These are phyloP conservation scores for Sindora glabra DNA, from an alignment of 306 rosid species.

Conservation along the genomic window DNA sequence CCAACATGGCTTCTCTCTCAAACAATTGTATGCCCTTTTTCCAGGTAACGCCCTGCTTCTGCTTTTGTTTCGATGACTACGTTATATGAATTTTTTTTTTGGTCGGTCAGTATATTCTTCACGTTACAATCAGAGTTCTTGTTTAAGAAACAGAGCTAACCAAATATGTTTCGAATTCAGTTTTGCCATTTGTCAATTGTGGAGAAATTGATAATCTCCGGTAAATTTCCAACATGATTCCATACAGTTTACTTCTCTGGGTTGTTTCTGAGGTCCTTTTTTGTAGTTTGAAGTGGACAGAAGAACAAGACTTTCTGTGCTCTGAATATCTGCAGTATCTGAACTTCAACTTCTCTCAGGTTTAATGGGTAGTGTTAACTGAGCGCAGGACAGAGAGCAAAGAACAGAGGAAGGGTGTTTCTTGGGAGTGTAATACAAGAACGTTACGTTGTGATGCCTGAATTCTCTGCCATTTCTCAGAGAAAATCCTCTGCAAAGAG, in stretches of 20 bases:
- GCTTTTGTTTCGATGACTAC: not conserved
- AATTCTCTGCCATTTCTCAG: not conserved
- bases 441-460: not conserved
- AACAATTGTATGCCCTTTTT: not conserved
- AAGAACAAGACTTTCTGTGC: not conserved
- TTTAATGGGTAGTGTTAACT: not conserved
- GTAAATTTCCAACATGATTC: too few species aligned
- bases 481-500: not conserved
- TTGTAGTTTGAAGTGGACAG: not conserved
- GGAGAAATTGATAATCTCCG: too few species aligned
- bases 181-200: too few species aligned
- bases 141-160: not conserved
- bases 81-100: too few species aligned
- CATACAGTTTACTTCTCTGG: too few species aligned
- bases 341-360: not conserved
- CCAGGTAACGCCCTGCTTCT: not conserved
- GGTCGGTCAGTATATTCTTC: not conserved
- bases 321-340: not conserved
- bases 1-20: conserved; percentile 51
- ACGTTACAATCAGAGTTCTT: not conserved
- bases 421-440: conserved; percentile 11
- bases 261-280: not conserved
- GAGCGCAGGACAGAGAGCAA: not conserved
- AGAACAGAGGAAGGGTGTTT: not conserved
- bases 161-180: not conserved